Base-by-base conservation (phyloP, 2,329 filamentous ascomycete species). In the Lachnellula cervina region DNA sequence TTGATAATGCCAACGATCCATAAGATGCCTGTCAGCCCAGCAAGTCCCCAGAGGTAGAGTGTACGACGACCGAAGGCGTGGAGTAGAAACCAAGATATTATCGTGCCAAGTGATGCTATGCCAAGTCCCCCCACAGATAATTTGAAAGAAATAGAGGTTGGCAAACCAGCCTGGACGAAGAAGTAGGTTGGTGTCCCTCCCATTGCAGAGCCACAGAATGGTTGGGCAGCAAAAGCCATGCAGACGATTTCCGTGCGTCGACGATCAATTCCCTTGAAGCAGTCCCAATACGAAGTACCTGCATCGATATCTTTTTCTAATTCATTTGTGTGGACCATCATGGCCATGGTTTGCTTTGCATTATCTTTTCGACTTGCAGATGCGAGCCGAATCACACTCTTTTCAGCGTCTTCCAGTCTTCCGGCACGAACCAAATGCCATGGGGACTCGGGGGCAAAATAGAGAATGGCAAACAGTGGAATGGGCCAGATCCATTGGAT, bases 171-270 rank as follows among this genome's bases (percentile, higher is more conserved):
- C 59, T 80, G 76, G 57, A 78, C 71, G 66, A 83, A 84, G 64
- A 77, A 78, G 64, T 82, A 83, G 3, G 80, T 86, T 4, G 80
- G 81, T 56, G 83, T 86, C 56, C 80, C 81, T 54, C 82, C 80
- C 52, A 86, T 77, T 17, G 82, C 80, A 58, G 82, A 81, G 13
- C 83, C 82, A 52, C 77, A 80, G 2, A 85, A 72, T 17, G 83
- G 81, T 64, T 86, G 83, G 2, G 81, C 81, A 81, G 51, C 35
- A 17, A 54, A 17, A 70, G 82, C 84, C 21, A 83, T 80, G 52
- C 74, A 71, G 2, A 75, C 73, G 32, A 81, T 79, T 61, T 81
- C 78, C 0, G 79, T 81, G 13, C 79, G 73, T 6, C 76, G 71
- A 14, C 74, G 63, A 56, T 44, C 73, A 23, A 46, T 51, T 5